A percentile compares a stretch with the other conserved stretches of the same genome.
These are phyloP conservation scores for Phaeomoniella chlamydospora DNA, from an alignment of 2,329 filamentous ascomycete species.

Conservation along the genomic window DNA sequence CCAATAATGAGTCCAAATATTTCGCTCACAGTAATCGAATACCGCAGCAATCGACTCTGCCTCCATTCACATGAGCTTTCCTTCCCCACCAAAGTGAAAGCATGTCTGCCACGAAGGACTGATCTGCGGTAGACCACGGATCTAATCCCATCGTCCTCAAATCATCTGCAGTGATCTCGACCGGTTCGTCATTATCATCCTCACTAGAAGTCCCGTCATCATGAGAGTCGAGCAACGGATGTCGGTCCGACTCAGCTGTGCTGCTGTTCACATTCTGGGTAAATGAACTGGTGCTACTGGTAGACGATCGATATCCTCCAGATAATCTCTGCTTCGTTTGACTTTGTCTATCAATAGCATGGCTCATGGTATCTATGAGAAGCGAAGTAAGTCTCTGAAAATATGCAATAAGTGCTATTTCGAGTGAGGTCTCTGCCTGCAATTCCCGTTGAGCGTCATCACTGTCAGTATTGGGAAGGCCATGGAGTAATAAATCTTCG, in stretches of 20 bases:
- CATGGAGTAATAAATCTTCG: conserved; percentile 21
- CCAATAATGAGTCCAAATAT: too few species aligned
- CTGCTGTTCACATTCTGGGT: conserved; percentile 13
- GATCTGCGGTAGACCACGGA: conserved; percentile 31
- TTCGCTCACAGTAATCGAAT: conserved; percentile 26
- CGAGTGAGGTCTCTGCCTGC: conserved; percentile 14
- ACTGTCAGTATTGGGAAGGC: conserved; percentile 15
- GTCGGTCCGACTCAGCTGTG: conserved; percentile 10
- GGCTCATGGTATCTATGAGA: conserved; percentile 28
- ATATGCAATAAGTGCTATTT: conserved; percentile 33
- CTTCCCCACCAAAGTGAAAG: conserved; percentile 30
- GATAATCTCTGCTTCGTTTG: conserved; percentile 5
- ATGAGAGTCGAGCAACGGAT: conserved; percentile 12
- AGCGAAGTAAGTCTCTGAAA: conserved; percentile 32
- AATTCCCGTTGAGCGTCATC: conserved; percentile 1
- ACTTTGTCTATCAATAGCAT: conserved; percentile 26
- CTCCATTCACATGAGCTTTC: conserved; percentile 25
- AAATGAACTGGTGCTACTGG: conserved; percentile 5
- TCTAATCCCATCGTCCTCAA: conserved; percentile 34
- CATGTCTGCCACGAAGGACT: conserved; percentile 29
- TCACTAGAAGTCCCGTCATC: conserved; percentile 6
- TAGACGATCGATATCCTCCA: conserved; percentile 11
- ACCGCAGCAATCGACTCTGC: conserved; percentile 31
- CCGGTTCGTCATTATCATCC: conserved; percentile 11
- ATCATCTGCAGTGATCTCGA: conserved; percentile 26